Percentiles rank a stretch among this genome's conserved stretches.
Conservation (phyloP, 495 filamentous ascomycete genomes). For the Aspergillus funiculosus region DNA sequence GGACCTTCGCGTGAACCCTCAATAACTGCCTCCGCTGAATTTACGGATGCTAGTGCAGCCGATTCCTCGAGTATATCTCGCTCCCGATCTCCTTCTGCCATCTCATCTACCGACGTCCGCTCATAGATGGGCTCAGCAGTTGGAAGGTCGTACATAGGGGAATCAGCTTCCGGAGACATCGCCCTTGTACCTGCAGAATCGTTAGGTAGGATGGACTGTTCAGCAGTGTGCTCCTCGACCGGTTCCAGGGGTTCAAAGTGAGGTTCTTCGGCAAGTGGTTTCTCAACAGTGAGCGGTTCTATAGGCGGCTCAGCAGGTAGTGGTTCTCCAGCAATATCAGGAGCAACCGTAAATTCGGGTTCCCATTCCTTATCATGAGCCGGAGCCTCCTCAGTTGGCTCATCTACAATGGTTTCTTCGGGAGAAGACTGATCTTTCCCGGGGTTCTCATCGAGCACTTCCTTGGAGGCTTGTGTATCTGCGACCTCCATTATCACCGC, state of each 20-base stretch:
- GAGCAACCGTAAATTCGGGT: conserved; percentile 7
- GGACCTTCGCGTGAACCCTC: conserved; percentile 3
- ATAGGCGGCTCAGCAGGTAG: conserved; percentile 7
- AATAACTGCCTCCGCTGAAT: neutral
- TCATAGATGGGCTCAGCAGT: conserved; percentile 9
- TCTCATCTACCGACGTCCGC: too few species aligned
- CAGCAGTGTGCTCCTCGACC: conserved; percentile 4
- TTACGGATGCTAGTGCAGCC: neutral
- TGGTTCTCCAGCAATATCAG: conserved; percentile 9
- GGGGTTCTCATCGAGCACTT: too few species aligned
- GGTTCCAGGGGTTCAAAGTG: neutral
- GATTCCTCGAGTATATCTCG: conserved; percentile 5
- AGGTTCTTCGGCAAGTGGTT: conserved; percentile 5
- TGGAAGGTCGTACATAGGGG: too few species aligned
- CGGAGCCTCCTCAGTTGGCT: conserved; percentile 11
- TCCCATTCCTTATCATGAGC: conserved; percentile 1
- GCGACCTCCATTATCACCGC: too few species aligned
- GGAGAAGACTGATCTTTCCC: too few species aligned
- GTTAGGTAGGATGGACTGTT: too few species aligned
- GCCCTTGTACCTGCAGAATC: too few species aligned
- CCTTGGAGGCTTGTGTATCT: too few species aligned
- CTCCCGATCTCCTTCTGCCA: neutral
- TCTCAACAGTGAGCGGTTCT: neutral
- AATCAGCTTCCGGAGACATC: too few species aligned
- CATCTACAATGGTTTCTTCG: conserved; percentile 6